A percentile compares a stretch with the other conserved stretches of the same genome.
phyloP scores from a whole-genome alignment of 495 filamentous ascomycete species.

The Penicillium coprophilum region DNA sequence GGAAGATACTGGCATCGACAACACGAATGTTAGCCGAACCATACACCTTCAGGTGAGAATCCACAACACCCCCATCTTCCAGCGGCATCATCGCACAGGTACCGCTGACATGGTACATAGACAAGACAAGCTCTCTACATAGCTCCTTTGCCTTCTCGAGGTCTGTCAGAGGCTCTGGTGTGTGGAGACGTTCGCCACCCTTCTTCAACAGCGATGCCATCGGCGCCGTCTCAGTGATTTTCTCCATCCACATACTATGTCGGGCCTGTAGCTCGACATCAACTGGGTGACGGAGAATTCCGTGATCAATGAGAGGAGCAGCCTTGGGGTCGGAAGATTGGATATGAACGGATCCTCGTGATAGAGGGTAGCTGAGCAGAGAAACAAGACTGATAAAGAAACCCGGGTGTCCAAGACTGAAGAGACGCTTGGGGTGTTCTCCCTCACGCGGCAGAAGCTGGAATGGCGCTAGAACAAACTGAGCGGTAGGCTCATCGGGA shows the following conservation, averaged over 20 bases:
- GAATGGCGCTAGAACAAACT: conserved; percentile 26
- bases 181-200: conserved; percentile 23
- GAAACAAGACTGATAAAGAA: conserved; percentile 43
- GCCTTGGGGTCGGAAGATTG: conserved; percentile 26
- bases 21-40: conserved; percentile 47
- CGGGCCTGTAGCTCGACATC: conserved; percentile 50
- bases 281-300: conserved; percentile 43
- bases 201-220: conserved; percentile 36
- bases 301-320: conserved; percentile 46
- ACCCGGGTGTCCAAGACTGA: conserved; percentile 20
- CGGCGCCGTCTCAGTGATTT: conserved; percentile 41
- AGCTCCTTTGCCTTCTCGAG: conserved; percentile 15
- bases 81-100: conserved; percentile 52
- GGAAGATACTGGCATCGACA: conserved; percentile 55
- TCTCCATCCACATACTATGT: conserved; percentile 45
- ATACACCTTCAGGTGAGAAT: conserved; percentile 44
- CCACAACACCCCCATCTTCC: conserved; percentile 47
- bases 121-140: conserved; percentile 12
- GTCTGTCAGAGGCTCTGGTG: conserved; percentile 1
- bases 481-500: conserved; percentile 16
- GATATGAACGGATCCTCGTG: conserved; percentile 56
- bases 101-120: conserved; percentile 42
- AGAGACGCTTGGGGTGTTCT: conserved; percentile 12
- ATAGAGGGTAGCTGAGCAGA: conserved; percentile 48
- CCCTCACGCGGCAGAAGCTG: conserved; percentile 9